Base-by-base conservation (phyloP, 495 filamentous ascomycete species). In the Hypoxylon cercidicola region DNA sequence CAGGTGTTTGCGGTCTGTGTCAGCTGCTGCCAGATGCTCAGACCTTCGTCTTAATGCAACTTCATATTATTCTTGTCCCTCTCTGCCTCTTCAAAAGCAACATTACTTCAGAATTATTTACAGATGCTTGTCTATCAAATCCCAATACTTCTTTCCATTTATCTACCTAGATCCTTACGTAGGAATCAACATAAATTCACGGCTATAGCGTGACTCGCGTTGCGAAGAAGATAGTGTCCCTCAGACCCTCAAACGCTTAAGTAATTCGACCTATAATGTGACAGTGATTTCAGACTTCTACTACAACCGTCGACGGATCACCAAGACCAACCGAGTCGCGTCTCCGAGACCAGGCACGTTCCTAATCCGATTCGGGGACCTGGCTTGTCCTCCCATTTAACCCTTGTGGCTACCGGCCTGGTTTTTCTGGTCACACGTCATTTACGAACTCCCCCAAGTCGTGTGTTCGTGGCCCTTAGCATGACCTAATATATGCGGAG, bases 401-500 rank as follows among this genome's bases (percentile, higher is more conserved):
- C 66, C 61, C 39, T 15, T 44, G 56, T 60, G 37, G 43, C 58
- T 54, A 28, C 11, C 21, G 43, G 11, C 49, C 21, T 43, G 37
- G 51, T 35, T 48, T 19, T 32, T 34, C 16, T 34, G 16, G 34
- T 55, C 49, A 50, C 56, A 66, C 50, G 63, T 61, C 57, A 43
- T 61, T 48, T 61, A 34, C 18, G 32, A 11, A 21, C 21, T n/a
- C 41, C 34, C 48, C 62, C 49, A 18, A 46, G 50, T 44, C 50
- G 28, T 34, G 28, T n/a, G 12, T 40, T 32, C 50, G 21, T 28
- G 46, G 12, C 19, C 7, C 58, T 59, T 68, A 68, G 60, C 69
- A 56, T 65, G 61, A 54, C 48, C 61, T 58, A 52, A 68, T 57
- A 64, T 61, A 62, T 55, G 45, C 70, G 70, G 70, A 70, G 55